phyloP scores from a whole-genome alignment of 495 filamentous ascomycete genomes.

The Neurospora sp. region DNA sequence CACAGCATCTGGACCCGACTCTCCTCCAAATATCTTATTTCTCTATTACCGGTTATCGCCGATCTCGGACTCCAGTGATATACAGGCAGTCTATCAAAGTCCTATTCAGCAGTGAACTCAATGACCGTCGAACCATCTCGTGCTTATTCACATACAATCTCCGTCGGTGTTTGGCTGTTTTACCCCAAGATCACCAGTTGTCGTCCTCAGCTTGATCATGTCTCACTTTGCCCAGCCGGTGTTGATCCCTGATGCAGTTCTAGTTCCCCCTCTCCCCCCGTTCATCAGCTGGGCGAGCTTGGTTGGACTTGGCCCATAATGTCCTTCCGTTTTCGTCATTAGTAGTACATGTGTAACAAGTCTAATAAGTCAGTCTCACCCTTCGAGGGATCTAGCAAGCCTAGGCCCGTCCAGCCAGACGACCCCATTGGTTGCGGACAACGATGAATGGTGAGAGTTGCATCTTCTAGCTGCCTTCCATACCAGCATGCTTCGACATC shows the following conservation, averaged over 20 bases:
- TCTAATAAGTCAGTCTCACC: not conserved
- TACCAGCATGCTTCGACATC: not conserved
- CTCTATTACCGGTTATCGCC: not conserved
- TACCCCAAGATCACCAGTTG: not conserved
- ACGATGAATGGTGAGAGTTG: not conserved
- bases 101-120: not conserved
- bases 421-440: not conserved
- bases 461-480: not conserved
- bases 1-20: not conserved
- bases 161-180: not conserved
- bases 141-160: not conserved
- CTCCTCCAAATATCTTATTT: not conserved
- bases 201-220: not conserved
- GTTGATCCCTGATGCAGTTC: not conserved
- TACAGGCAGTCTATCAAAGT: not conserved
- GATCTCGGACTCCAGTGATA: not conserved
- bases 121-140: not conserved
- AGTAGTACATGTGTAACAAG: not conserved
- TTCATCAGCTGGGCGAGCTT: not conserved
- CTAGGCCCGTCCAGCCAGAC: not conserved
- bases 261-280: not conserved
- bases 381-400: not conserved
- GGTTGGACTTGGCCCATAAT: not conserved
- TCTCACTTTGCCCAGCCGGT: not conserved
- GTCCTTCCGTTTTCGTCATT: not conserved